Percentiles rank a stretch among this genome's conserved stretches.
phyloP scores from a whole-genome alignment of 2,329 filamentous ascomycete species.

The Diaporthe vaccinii region DNA sequence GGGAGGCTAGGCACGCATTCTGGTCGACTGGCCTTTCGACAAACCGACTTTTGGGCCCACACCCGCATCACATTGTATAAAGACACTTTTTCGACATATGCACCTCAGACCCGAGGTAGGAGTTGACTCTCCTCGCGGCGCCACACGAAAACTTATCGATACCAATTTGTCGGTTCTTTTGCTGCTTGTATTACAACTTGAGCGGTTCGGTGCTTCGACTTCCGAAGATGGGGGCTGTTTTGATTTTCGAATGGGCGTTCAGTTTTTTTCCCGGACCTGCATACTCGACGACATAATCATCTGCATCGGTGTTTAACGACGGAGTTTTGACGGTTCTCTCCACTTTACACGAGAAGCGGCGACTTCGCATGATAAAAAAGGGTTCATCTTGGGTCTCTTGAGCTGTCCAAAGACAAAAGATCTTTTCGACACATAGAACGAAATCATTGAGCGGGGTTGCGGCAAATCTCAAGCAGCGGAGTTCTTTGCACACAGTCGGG shows the following conservation, averaged over 20 bases:
- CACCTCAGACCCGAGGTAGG: conserved; percentile 49
- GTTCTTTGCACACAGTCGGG: conserved; percentile 53
- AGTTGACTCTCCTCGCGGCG: conserved; percentile 48
- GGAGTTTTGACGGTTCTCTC: conserved; percentile 55
- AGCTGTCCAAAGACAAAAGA: conserved; percentile 62
- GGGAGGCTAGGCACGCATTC: conserved; percentile 50
- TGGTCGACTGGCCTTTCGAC: conserved; percentile 49
- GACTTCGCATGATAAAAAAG: conserved; percentile 58
- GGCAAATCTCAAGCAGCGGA: conserved; percentile 44
- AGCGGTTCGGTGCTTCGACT: conserved; percentile 51
- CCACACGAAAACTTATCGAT: conserved; percentile 51
- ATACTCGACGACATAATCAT: conserved; percentile 43
- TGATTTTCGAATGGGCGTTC: conserved; percentile 61
- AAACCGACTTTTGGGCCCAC: conserved; percentile 41
- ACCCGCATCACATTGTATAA: conserved; percentile 50
- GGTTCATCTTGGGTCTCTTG: conserved; percentile 64
- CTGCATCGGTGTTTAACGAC: conserved; percentile 64
- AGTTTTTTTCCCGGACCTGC: conserved; percentile 43
- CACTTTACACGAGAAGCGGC: conserved; percentile 53
- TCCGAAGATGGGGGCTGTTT: conserved; percentile 57
- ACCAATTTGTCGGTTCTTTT: conserved; percentile 47
- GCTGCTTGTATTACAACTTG: conserved; percentile 45
- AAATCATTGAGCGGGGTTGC: conserved; percentile 53
- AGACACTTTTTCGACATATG: conserved; percentile 51
- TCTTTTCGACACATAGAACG: conserved; percentile 65